Percentiles rank a stretch among this genome's conserved stretches.
Conservation (phyloP, 1,139 yeast species). For the Barnettozyma hawaiiensis region DNA sequence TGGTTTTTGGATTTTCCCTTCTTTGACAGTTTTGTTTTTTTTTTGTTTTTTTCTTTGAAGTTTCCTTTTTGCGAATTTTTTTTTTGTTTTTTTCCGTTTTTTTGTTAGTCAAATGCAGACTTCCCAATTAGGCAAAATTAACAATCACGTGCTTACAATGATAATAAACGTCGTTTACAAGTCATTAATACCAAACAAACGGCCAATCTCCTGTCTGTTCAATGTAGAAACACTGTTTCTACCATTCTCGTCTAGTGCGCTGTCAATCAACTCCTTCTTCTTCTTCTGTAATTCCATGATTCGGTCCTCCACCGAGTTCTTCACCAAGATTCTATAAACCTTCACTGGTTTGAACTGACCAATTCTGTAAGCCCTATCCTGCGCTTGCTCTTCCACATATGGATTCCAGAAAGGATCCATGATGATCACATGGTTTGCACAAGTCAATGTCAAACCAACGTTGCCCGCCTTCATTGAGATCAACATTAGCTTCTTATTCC, state of each 20-base stretch:
- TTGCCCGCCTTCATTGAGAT: conserved; percentile 87
- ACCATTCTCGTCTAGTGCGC: conserved; percentile 77
- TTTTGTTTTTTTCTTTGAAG: background rate
- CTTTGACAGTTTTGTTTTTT: no score
- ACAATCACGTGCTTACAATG: no score
- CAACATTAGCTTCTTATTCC: conserved; percentile 48
- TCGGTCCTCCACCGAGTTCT: conserved; percentile 77
- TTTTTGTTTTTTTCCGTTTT: no score
- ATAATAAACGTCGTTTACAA: conserved; percentile 1
- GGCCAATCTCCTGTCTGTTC: conserved; percentile 68
- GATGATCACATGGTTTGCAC: conserved; percentile 86
- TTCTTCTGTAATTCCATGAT: conserved; percentile 69
- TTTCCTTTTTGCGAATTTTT: background rate
- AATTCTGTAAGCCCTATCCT: conserved; percentile 90
- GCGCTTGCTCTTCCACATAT: conserved; percentile 92
- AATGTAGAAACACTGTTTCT: conserved; percentile 59
- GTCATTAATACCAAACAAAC: conserved; percentile 64
- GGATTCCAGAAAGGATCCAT: conserved; percentile 98
- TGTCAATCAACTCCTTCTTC: conserved; percentile 69
- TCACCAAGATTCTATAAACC: conserved; percentile 64
- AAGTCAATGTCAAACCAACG: conserved; percentile 85
- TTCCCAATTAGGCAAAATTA: conserved; percentile 10
- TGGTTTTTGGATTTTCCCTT: background rate
- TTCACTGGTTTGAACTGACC: conserved; percentile 76
- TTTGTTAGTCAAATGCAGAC: no score